Conservation (phyloP, 768 basidiomycete species). For the Stropharia rugosoannulata region DNA sequence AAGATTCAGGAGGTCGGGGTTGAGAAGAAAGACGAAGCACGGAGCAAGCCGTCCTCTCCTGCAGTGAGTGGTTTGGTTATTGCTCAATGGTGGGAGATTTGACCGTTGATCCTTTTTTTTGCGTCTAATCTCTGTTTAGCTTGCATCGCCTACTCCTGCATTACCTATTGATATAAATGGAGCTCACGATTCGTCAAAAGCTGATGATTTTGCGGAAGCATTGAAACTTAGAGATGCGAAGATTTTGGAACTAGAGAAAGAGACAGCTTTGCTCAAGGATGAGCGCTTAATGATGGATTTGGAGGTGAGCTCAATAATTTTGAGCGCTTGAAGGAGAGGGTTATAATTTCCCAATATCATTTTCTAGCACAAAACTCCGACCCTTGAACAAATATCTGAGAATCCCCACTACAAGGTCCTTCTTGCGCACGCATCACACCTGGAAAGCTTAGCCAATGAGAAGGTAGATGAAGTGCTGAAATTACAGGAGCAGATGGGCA, state of each 20-base stretch:
- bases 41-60: conserved; percentile 58
- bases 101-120: conserved; percentile 39
- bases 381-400: conserved; percentile 46
- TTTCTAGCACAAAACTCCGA: conserved; percentile 36
- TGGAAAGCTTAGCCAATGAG: conserved; percentile 43
- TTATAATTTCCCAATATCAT: background rate
- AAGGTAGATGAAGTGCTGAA: conserved; percentile 35
- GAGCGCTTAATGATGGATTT: conserved; percentile 43
- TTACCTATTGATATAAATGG: conserved; percentile 36
- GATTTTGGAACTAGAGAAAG: conserved; percentile 46
- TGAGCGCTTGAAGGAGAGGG: background rate
- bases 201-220: conserved; percentile 39
- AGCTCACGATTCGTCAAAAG: conserved; percentile 31
- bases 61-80: conserved; percentile 65
- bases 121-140: conserved; percentile 48
- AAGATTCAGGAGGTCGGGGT: conserved; percentile 22
- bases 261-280: conserved; percentile 43
- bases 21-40: conserved; percentile 46
- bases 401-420: conserved; percentile 56
- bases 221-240: conserved; percentile 43
- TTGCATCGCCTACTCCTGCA: conserved; percentile 23
- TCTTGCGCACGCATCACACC: conserved; percentile 47
- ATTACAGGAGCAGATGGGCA: conserved; percentile 44
- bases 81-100: conserved; percentile 63
- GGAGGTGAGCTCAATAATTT: conserved; percentile 33